Evolutionary conservation across 768 basidiomycete species (phyloP), one percentile per base, ranked within the genome.

Genomic region (Phylloporus sp.): DNA sequence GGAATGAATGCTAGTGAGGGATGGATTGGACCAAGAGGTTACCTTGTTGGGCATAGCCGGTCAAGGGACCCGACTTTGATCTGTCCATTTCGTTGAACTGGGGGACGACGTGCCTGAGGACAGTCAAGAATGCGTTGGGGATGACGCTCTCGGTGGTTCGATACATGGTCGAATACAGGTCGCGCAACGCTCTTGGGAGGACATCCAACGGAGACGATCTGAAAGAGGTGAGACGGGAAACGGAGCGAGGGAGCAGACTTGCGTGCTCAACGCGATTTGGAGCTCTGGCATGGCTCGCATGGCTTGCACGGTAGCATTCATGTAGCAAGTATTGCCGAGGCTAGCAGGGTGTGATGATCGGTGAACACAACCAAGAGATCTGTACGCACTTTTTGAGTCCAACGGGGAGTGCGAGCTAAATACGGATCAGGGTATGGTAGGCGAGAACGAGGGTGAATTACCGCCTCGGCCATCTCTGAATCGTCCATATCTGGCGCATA

Each of bases 261-360:
- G 86, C 80, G 69, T 67, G 58, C 65, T 66, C 18, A 97, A 74
- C 0, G 90, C 87, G 1, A 74, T 63, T 59, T 87, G 84, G 5
- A 99, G 77, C 57, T 96, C 92, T 3, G 94, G 93, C 40, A 99
- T 85, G 4, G 89, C 82, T 20, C 91, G 86, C 52, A 99, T 77
- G n/a, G 88, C 84, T 71, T 99, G 96, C 2, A 98, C 73, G 2
- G 90, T 91, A 1, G 96, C 82, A 62, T 95, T 98, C 86, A 97
- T 91, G 69, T 99, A 99, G 60, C 95, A 97, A 0, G 94, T 97
- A 62, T 97, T 97, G 28, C 95, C 93, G 29, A 94, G 71, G 59
- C 79, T 81, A 15, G 40, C 14, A 14, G 20, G 32, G 32, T 4
- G 39, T 54, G 46, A 40, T 32, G 9, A 37, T 22, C 27, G 9